phyloP scores from a whole-genome alignment of 2,329 filamentous ascomycete genomes.

The Grosmannia serpens region DNA sequence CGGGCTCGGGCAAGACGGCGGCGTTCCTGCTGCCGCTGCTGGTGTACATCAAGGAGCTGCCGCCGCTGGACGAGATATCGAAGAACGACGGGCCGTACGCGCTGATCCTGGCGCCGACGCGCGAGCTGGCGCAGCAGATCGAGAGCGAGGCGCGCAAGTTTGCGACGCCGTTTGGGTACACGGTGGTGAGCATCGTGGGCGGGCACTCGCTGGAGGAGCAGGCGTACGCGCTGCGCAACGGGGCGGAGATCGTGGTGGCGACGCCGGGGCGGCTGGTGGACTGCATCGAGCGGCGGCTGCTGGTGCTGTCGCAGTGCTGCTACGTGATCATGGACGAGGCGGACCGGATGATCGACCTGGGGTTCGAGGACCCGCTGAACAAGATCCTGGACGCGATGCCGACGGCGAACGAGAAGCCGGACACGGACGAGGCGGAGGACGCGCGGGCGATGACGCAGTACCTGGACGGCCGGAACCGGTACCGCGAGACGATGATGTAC shows the following conservation, averaged over 20 bases:
- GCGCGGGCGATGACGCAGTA: constrained; percentile 72
- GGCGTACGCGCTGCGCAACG: constrained; percentile 76
- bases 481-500: constrained; percentile 99
- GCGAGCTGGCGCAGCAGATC: constrained; percentile 96
- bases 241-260: constrained; percentile 96
- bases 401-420: constrained; percentile 87
- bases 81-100: constrained; percentile 95
- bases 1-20: constrained; percentile 96
- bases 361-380: constrained; percentile 95
- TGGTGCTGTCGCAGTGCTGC: constrained; percentile 92
- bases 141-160: constrained; percentile 91
- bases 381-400: constrained; percentile 93
- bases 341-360: constrained; percentile 96
- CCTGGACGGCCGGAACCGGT: constrained; percentile 63
- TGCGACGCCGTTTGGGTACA: constrained; percentile 80
- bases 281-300: constrained; percentile 84
- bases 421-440: constrained; percentile 84
- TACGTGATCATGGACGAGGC: constrained; percentile 99
- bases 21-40: constrained; percentile 86
- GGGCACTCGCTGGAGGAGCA: constrained; percentile 93
- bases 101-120: constrained; percentile 92
- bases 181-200: constrained; percentile 93
- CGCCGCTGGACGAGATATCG: constrained; percentile 69
- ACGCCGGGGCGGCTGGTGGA: constrained; percentile 94
- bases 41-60: constrained; percentile 87